A percentile compares a stretch with the other conserved stretches of the same genome.
Evolutionary conservation across 495 filamentous ascomycete species (phyloP).

Genomic region (Chaetomium fimeti): DNA sequence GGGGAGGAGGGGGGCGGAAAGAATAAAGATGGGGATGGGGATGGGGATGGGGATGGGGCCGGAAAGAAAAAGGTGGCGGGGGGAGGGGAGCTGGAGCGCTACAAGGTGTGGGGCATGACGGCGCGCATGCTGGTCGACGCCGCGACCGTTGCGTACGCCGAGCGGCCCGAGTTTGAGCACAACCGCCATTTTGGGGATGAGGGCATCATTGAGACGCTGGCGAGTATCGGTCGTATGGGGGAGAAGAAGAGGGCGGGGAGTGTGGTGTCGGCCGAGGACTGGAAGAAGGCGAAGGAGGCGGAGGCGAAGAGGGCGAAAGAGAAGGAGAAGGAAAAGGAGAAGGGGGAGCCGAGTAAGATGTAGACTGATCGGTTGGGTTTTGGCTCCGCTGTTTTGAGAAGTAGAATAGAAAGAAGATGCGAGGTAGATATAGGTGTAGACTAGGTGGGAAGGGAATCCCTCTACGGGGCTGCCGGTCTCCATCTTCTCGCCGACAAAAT

Average conservation of each 20-base stretch:
- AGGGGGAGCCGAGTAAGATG: slow-evolving; percentile 25
- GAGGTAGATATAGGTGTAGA: not conserved
- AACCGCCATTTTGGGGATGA: slow-evolving; percentile 81
- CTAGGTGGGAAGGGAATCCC: too few relatives aligned
- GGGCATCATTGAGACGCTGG: slow-evolving; percentile 62
- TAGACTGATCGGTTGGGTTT: slow-evolving; percentile 3
- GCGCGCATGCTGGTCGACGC: slow-evolving; percentile 83
- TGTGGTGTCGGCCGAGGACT: slow-evolving; percentile 57
- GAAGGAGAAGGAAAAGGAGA: slow-evolving; percentile 12
- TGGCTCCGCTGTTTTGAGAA: not conserved
- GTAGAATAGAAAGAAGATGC: not conserved
- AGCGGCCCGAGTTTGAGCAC: slow-evolving; percentile 80
- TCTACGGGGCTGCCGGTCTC: too few relatives aligned
- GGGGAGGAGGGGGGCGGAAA: too few relatives aligned
- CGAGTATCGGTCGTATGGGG: slow-evolving; percentile 59
- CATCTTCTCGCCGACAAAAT: not conserved
- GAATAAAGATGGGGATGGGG: slow-evolving; percentile 15
- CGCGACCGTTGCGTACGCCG: slow-evolving; percentile 74
- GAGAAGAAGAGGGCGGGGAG: slow-evolving; percentile 54
- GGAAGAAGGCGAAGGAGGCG: slow-evolving; percentile 49
- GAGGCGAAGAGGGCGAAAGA: slow-evolving; percentile 40
- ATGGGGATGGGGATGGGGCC: slow-evolving; percentile 33
- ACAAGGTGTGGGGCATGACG: slow-evolving; percentile 90
- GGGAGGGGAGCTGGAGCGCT: slow-evolving; percentile 48
- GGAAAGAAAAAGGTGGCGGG: too few relatives aligned